These are phyloP conservation scores for Wickerhamiella alocasiicola DNA, from an alignment of 805 yeast genomes.

Conservation along the genomic window DNA sequence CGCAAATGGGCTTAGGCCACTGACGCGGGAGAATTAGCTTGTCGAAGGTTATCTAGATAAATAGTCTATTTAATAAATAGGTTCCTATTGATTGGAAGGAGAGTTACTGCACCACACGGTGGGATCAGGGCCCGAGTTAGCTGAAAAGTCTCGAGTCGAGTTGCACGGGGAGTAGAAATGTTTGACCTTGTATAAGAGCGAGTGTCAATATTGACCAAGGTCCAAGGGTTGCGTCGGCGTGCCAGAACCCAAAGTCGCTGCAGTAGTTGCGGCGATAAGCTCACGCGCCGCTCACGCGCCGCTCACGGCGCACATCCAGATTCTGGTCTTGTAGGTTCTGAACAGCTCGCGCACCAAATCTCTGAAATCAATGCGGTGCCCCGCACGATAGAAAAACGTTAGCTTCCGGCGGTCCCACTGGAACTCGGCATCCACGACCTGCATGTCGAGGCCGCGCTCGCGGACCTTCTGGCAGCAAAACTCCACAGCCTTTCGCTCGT, in stretches of 20 bases:
- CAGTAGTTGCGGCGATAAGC: too few species aligned
- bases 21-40: too few species aligned
- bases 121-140: too few species aligned
- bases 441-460: conserved; percentile 40
- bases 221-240: too few species aligned
- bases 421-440: conserved; percentile 64
- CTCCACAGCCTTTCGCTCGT: conserved; percentile 56
- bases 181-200: too few species aligned
- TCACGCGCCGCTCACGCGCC: too few species aligned
- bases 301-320: conserved; percentile 77
- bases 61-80: background rate
- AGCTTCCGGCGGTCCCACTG: conserved; percentile 76
- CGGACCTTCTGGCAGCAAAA: conserved; percentile 49
- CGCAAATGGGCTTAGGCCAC: too few species aligned
- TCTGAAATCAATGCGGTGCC: conserved; percentile 61
- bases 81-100: background rate
- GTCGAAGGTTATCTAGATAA: background rate
- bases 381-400: conserved; percentile 58
- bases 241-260: too few species aligned
- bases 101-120: background rate
- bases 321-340: conserved; percentile 63
- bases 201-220: too few species aligned
- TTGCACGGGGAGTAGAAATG: too few species aligned
- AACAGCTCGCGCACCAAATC: conserved; percentile 66
- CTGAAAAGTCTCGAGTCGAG: too few species aligned